Base-by-base conservation (phyloP, 192 early-diverging fungal genomes). In the Dissophora ornata region DNA sequence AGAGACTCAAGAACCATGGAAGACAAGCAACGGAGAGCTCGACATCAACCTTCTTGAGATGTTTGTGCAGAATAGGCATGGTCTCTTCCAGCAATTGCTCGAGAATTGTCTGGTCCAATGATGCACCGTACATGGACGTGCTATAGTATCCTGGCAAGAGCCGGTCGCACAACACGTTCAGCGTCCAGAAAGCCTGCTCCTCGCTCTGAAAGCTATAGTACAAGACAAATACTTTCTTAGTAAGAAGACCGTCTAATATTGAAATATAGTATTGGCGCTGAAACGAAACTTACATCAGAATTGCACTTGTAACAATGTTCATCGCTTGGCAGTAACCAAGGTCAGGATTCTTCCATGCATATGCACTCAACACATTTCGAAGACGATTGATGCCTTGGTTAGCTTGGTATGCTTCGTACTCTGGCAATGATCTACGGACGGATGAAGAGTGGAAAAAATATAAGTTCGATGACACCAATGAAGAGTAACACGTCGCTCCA, bases 241-340 rank as follows among this genome's bases (percentile, higher is more conserved):
- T n/a, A n/a, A n/a, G n/a, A n/a, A n/a, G n/a, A n/a, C n/a, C n/a
- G n/a, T n/a, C n/a, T n/a, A n/a, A n/a, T n/a, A n/a, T n/a, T 3
- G n/a, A 55, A 21, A 32, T 13, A 36, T 36, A 16, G 19, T 47
- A 8, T 22, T 8, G 42, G n/a, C 1, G 4, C 25, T 55, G 9
- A 49, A 36, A 45, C 0, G 28, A 21, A 44, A 45, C 79, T 62
- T 80, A 85, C 81, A 99, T 95, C 46, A 99, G 82, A 66, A 99
- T 83, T 0, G 96, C 93, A 28, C 93, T 95, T 44, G 95, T 94
- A 1, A 99, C 92, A 84, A 99, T 96, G 80, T 99, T 99, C 98
- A 99, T 99, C 3, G 98, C 97, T 78, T 99, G 98, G 80, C 98
- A 99, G 81, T 99, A 99, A n/a, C 98, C 98, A 21, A 99, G 88